phyloP scores from a whole-genome alignment of 768 basidiomycete species.

The Cystofilobasidium capitatum region DNA sequence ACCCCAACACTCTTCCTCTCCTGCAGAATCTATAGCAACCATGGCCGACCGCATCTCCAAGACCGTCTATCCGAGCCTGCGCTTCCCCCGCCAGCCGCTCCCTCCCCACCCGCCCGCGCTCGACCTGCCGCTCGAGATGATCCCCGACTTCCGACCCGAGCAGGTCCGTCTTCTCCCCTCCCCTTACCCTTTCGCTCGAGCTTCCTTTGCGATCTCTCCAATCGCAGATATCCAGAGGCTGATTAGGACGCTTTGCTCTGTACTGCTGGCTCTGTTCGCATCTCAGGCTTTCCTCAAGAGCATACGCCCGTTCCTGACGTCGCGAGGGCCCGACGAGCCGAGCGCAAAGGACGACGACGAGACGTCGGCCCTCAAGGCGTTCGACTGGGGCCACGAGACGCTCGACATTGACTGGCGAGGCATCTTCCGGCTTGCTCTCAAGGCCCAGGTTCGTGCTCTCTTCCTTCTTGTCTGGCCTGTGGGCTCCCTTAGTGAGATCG shows the following conservation, averaged over 20 bases:
- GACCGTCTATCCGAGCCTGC: not conserved
- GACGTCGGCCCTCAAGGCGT: constrained; percentile 10
- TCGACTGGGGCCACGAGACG: constrained; percentile 20
- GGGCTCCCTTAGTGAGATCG: not conserved
- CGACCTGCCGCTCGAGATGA: constrained; percentile 12
- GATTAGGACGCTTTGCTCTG: not conserved
- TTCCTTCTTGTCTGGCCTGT: not conserved
- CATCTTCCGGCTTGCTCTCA: constrained; percentile 15
- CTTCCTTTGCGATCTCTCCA: too few species aligned
- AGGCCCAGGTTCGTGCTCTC: constrained; percentile 13
- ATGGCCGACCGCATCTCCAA: constrained; percentile 2
- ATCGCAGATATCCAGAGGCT: too few species aligned
- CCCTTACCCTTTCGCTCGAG: not conserved
- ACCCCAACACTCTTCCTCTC: not conserved
- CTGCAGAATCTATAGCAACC: not conserved
- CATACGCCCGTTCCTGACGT: constrained; percentile 20
- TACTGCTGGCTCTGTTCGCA: too few species aligned
- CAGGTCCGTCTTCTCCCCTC: constrained; percentile 1
- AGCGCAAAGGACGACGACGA: not conserved
- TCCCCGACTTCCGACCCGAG: constrained; percentile 14
- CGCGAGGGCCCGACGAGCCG: not conserved
- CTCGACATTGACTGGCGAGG: constrained; percentile 26
- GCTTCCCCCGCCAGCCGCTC: not conserved
- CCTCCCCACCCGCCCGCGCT: constrained; percentile 1
- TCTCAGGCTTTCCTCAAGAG: constrained; percentile 22